phyloP scores from a whole-genome alignment of 768 basidiomycete species.

The Amanita brunnescens region DNA sequence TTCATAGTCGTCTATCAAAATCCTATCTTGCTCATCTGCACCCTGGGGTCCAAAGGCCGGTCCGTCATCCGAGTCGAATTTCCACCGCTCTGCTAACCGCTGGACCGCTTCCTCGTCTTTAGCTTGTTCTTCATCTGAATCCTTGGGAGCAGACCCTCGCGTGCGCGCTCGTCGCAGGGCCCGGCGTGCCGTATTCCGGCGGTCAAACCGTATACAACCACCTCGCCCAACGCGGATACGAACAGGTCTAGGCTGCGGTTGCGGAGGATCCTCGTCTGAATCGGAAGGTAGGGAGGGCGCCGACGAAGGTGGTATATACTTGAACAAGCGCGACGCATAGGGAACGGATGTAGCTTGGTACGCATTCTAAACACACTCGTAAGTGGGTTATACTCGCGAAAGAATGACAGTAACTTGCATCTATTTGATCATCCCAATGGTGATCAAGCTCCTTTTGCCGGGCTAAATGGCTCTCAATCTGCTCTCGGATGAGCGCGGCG shows the following conservation, averaged over 20 bases:
- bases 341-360: slow-evolving; percentile 59
- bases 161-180: slow-evolving; percentile 15
- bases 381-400: neutral
- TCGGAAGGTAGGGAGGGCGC: slow-evolving; percentile 20
- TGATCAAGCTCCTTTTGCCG: slow-evolving; percentile 67
- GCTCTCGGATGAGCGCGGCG: slow-evolving; percentile 44
- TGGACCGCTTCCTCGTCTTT: slow-evolving; percentile 23
- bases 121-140: slow-evolving; percentile 20
- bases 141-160: slow-evolving; percentile 22
- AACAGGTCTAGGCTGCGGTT: slow-evolving; percentile 35
- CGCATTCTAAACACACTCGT: slow-evolving; percentile 37
- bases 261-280: slow-evolving; percentile 21
- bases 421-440: slow-evolving; percentile 82
- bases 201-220: slow-evolving; percentile 70
- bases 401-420: slow-evolving; percentile 38
- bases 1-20: slow-evolving; percentile 65
- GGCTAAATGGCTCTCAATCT: slow-evolving; percentile 53
- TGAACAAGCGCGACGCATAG: slow-evolving; percentile 59
- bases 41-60: slow-evolving; percentile 49
- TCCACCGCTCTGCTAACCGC: slow-evolving; percentile 52
- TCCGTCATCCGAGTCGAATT: slow-evolving; percentile 57
- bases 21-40: slow-evolving; percentile 58
- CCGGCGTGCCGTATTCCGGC: slow-evolving; percentile 35
- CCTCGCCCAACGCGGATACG: slow-evolving; percentile 79
- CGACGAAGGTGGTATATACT: slow-evolving; percentile 39